Evolutionary conservation across 306 rosid genomes (phyloP).

Genomic region (Rubus idaeus): DNA sequence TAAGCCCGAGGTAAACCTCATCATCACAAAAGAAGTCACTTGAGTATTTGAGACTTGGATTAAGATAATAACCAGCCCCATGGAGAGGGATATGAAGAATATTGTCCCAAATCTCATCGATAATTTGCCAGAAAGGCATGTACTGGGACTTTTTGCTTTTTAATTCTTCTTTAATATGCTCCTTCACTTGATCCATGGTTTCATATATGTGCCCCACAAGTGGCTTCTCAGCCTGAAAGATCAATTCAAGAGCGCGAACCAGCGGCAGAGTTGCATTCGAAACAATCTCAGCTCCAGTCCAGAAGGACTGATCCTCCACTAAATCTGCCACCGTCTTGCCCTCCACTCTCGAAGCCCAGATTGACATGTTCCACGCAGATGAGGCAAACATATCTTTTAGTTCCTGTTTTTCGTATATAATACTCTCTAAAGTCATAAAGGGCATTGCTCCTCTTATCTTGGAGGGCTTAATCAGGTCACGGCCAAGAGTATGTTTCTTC

Average conservation of each 20-base stretch:
- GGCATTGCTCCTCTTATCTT: constrained; percentile 25
- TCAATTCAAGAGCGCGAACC: constrained; percentile 9
- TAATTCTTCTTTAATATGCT: constrained; percentile 25
- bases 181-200: constrained; percentile 37
- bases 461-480: constrained; percentile 22
- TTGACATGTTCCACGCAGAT: constrained; percentile 16
- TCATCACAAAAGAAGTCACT: constrained; percentile 23
- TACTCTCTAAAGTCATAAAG: constrained; percentile 26
- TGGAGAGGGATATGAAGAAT: constrained; percentile 32
- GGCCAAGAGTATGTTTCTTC: constrained; percentile 24
- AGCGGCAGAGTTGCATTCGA: constrained; percentile 26
- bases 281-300: constrained; percentile 22
- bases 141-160: constrained; percentile 15
- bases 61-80: constrained; percentile 28
- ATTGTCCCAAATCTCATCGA: constrained; percentile 27
- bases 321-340: constrained; percentile 20
- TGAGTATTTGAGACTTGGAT: constrained; percentile 26
- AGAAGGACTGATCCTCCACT: constrained; percentile 23
- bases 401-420: constrained; percentile 15
- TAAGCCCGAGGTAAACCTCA: constrained; percentile 26
- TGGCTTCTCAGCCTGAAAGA: constrained; percentile 24
- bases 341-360: constrained; percentile 23
- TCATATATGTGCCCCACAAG: constrained; percentile 34
- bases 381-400: constrained; percentile 27
- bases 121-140: constrained; percentile 29